Base-by-base conservation (phyloP, 2,329 filamentous ascomycete genomes). In the Zymoseptoria brevis region DNA sequence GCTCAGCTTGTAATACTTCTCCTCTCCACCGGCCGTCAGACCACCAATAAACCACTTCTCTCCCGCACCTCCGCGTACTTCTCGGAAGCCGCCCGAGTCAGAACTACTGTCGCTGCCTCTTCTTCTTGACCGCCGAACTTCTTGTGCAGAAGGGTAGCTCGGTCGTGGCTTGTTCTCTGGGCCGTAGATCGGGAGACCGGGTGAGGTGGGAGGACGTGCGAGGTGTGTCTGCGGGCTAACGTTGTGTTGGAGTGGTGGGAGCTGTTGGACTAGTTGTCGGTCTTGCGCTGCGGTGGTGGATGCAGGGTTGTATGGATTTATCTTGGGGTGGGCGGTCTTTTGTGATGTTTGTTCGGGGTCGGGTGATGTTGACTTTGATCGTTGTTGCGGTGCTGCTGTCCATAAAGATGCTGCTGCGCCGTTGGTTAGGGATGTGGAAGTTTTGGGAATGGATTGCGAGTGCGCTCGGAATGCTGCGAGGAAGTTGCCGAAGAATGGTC, bases 31-130 rank as follows among this genome's bases (percentile, higher is more conserved):
- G 1, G 88, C 87, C 26, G 88, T 91, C 69, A 87, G 78, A 6
- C 88, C 88, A 21, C 88, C 88, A 57, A 92, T 88, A 69, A 91
- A 92, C 87, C 88, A 90, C 75, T 89, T 90, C 64, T 92, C 88
- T 1, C 83, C 82, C 1, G 86, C 87, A 60, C 90, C 87, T 0
- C 82, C 81, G 3, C 87, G 86, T 41, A 85, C 86, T 62, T 91
- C 88, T 56, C 87, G 79, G 72, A 91, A 91, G 1, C 88, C 88
- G 67, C 90, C 88, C 57, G 81, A 86, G 68, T 91, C 88, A 56
- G 81, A 86, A 63, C 83, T 87, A 73, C 86, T 89, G 66, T 91
- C 88, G 66, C 87, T 90, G 24, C 87, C 88, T 58, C 88, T 80
- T 58, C 87, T 68, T 58, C 73, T 63, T 8, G 54, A 54, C 24